Conservation (phyloP, 208 protist species). For the Trypanosomatidae sp. region DNA sequence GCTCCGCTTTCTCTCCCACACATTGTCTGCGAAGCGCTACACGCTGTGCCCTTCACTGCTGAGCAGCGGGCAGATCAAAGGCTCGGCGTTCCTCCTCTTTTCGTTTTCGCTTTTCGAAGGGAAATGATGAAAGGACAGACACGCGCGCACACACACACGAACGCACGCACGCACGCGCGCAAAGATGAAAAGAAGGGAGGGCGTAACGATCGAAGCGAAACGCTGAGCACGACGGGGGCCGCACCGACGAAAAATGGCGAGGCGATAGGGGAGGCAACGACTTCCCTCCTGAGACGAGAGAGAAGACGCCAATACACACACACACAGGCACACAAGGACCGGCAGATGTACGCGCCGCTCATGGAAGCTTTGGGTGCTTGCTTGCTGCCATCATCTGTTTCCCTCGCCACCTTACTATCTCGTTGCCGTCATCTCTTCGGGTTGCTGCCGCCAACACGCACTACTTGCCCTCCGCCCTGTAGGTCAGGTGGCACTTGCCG, state of each 20-base stretch:
- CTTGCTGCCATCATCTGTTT: background rate
- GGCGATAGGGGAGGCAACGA: too few relatives aligned
- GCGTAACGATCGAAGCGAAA: background rate
- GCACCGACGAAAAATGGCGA: too few relatives aligned
- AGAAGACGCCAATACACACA: too few relatives aligned
- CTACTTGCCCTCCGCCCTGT: constrained; percentile 49
- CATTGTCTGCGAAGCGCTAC: background rate
- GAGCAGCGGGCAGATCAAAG: background rate
- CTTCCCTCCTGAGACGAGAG: too few relatives aligned
- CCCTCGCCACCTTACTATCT: background rate
- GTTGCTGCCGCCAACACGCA: background rate
- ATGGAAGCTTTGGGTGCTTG: background rate
- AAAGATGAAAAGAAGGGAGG: background rate
- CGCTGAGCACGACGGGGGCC: background rate
- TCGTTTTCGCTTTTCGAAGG: background rate
- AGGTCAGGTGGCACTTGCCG: constrained; percentile 99
- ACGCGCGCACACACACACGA: background rate
- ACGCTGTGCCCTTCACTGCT: background rate
- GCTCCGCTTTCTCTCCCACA: too few relatives aligned
- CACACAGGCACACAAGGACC: too few relatives aligned
- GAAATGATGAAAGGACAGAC: background rate
- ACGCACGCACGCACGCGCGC: background rate
- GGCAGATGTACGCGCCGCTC: too few relatives aligned
- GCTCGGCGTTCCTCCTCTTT: background rate
- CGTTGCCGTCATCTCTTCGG: background rate